Percentiles rank a stretch among this genome's conserved stretches.
Evolutionary conservation across 2,329 filamentous ascomycete species (phyloP).

Genomic region (Aspergillus sergii): DNA sequence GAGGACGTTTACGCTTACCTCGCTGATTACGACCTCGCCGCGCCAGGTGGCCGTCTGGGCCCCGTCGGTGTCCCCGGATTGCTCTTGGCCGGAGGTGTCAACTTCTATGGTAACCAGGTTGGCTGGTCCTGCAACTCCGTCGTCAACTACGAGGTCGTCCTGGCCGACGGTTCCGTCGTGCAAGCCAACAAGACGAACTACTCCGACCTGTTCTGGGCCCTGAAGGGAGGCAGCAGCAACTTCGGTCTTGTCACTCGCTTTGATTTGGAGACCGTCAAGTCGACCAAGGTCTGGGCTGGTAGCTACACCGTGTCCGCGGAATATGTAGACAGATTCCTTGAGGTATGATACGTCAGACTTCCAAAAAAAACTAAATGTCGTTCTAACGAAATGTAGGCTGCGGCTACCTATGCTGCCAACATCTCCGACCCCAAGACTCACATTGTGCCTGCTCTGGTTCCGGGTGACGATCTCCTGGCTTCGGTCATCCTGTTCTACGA

Average conservation of each 20-base stretch:
- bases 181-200: constrained; percentile 35
- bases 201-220: constrained; percentile 42
- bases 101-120: constrained; percentile 32
- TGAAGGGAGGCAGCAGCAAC: constrained; percentile 49
- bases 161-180: constrained; percentile 41
- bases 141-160: constrained; percentile 38
- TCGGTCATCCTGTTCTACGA: constrained; percentile 44
- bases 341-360: constrained; percentile 13
- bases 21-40: constrained; percentile 22
- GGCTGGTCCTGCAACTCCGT: constrained; percentile 34
- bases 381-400: constrained; percentile 23
- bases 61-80: constrained; percentile 34
- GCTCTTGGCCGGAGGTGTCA: constrained; percentile 32
- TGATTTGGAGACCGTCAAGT: constrained; percentile 37
- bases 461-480: constrained; percentile 31
- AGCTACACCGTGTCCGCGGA: constrained; percentile 26
- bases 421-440: constrained; percentile 35
- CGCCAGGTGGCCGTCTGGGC: constrained; percentile 30
- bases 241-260: constrained; percentile 48
- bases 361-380: neutral
- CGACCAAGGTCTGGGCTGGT: constrained; percentile 38
- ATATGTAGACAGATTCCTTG: constrained; percentile 29
- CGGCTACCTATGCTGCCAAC: constrained; percentile 29
- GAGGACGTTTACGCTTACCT: constrained; percentile 37
- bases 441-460: constrained; percentile 32